These are phyloP conservation scores for Xylaria sp. DNA, from an alignment of 2,329 filamentous ascomycete genomes.

Conservation along the genomic window DNA sequence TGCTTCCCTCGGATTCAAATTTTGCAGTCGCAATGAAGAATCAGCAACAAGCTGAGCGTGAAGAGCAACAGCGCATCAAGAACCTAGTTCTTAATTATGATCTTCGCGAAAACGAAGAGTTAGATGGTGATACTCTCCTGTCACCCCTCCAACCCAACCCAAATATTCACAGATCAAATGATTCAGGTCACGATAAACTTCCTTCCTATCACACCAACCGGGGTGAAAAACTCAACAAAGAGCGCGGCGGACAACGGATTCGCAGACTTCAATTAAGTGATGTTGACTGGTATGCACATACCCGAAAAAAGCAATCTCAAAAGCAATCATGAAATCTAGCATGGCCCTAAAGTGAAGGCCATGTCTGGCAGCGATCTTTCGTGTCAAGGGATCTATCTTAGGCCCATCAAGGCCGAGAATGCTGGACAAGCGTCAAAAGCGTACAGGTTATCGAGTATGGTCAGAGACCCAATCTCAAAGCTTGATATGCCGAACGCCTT, in stretches of 20 bases:
- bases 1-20: constrained; percentile 88
- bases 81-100: constrained; percentile 97
- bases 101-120: constrained; percentile 82
- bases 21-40: constrained; percentile 97
- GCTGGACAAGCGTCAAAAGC: constrained; percentile 45
- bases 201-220: constrained; percentile 65
- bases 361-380: constrained; percentile 28
- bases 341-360: constrained; percentile 32
- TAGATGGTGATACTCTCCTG: constrained; percentile 74
- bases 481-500: constrained; percentile 9
- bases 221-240: constrained; percentile 66
- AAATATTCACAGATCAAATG: constrained; percentile 62
- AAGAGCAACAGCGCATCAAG: constrained; percentile 98
- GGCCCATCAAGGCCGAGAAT: constrained; percentile 41
- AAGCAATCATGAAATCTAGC: constrained; percentile 16
- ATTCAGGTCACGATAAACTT: constrained; percentile 62
- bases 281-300: constrained; percentile 86
- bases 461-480: constrained; percentile 21
- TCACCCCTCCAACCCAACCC: constrained; percentile 57
- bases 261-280: constrained; percentile 95
- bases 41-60: constrained; percentile 92
- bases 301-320: constrained; percentile 40
- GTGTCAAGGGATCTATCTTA: constrained; percentile 35
- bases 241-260: constrained; percentile 81
- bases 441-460: constrained; percentile 32